These are phyloP conservation scores for Penicillium robsamsonii DNA, from an alignment of 495 filamentous ascomycete genomes.

Conservation along the genomic window DNA sequence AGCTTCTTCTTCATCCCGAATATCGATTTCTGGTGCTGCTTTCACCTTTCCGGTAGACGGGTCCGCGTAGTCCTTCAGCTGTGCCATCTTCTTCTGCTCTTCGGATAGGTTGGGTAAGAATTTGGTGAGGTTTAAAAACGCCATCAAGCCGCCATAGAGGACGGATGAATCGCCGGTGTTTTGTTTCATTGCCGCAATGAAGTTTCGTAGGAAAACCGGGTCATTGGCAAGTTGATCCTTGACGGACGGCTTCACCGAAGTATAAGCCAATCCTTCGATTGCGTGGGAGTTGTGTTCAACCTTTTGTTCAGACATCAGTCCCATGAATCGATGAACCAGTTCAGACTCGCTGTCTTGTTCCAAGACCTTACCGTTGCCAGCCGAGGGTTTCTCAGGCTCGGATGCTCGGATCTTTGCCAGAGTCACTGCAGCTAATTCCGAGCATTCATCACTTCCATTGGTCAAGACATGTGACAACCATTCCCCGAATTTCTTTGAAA, in stretches of 20 bases:
- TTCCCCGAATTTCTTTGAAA: constrained; percentile 73
- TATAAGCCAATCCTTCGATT: constrained; percentile 91
- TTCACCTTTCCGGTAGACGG: constrained; percentile 58
- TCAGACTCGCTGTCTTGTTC: constrained; percentile 58
- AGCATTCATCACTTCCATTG: constrained; percentile 59
- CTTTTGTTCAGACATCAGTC: constrained; percentile 64
- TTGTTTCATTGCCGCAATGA: constrained; percentile 63
- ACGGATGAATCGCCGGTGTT: constrained; percentile 62
- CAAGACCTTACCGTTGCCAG: constrained; percentile 40
- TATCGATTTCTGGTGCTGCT: constrained; percentile 56
- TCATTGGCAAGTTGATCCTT: constrained; percentile 77
- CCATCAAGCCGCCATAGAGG: constrained; percentile 80
- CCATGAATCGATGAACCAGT: constrained; percentile 74
- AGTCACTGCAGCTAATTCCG: constrained; percentile 79
- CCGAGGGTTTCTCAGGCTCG: constrained; percentile 38
- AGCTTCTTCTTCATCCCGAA: constrained; percentile 68
- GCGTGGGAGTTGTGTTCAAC: constrained; percentile 60
- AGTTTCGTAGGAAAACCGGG: constrained; percentile 57
- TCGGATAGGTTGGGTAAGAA: constrained; percentile 80
- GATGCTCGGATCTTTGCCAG: constrained; percentile 68
- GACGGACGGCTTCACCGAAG: constrained; percentile 75
- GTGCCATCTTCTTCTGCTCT: constrained; percentile 84
- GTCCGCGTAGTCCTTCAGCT: constrained; percentile 92
- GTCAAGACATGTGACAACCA: constrained; percentile 81
- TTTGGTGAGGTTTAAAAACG: constrained; percentile 76